Percentiles rank a stretch among this genome's conserved stretches.
These are phyloP conservation scores for Rutstroemia sydowiana DNA, from an alignment of 2,329 filamentous ascomycete species.

Conservation along the genomic window DNA sequence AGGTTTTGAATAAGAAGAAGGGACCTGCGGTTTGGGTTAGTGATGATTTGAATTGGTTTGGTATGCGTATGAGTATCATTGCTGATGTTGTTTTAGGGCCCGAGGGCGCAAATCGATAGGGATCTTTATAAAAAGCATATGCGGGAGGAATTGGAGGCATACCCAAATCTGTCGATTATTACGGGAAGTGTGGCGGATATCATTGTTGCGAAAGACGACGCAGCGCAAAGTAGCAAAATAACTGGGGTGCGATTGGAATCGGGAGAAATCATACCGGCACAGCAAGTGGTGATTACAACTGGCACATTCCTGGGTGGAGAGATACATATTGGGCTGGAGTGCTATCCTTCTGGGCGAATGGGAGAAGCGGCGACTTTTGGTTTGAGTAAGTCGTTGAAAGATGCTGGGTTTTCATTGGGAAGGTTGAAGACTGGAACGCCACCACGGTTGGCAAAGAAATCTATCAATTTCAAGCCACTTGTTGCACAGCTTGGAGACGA, in stretches of 20 bases:
- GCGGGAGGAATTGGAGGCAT: slow-evolving; percentile 73
- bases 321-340: slow-evolving; percentile 87
- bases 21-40: slow-evolving; percentile 82
- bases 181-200: slow-evolving; percentile 91
- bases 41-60: neutral
- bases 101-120: slow-evolving; percentile 91
- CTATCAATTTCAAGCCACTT: slow-evolving; percentile 70
- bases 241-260: slow-evolving; percentile 81
- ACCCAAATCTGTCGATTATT: slow-evolving; percentile 72
- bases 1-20: slow-evolving; percentile 79
- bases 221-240: slow-evolving; percentile 60
- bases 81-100: slow-evolving; percentile 47
- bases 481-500: slow-evolving; percentile 75
- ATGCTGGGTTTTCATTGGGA: slow-evolving; percentile 83
- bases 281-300: slow-evolving; percentile 85
- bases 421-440: slow-evolving; percentile 94
- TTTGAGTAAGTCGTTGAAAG: slow-evolving; percentile 79
- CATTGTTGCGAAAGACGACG: slow-evolving; percentile 54
- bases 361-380: slow-evolving; percentile 91
- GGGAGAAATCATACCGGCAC: slow-evolving; percentile 73
- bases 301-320: slow-evolving; percentile 93
- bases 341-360: slow-evolving; percentile 81
- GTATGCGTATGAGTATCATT: neutral
- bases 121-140: slow-evolving; percentile 84
- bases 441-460: slow-evolving; percentile 72